Evolutionary conservation across 129 eudicot genomes (phyloP).

Genomic region (Helichrysum umbraculigerum): DNA sequence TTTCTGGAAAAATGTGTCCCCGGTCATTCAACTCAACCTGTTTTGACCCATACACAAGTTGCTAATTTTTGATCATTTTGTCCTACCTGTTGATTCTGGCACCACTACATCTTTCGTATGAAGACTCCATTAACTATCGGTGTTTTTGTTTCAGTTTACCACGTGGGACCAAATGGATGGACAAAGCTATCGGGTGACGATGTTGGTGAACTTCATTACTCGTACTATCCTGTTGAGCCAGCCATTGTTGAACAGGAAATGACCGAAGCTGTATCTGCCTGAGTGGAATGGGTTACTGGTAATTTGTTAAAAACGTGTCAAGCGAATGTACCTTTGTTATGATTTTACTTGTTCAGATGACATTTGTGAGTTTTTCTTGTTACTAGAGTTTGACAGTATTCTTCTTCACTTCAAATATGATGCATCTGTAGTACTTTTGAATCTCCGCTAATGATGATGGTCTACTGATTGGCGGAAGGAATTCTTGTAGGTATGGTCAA

Average conservation of each 20-base stretch:
- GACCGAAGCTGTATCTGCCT: constrained; percentile 56
- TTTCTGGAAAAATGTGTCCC: neutral
- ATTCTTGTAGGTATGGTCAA: neutral
- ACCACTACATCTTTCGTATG: neutral
- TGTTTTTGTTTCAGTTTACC: constrained; percentile 5
- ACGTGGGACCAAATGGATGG: constrained; percentile 97
- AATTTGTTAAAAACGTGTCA: neutral
- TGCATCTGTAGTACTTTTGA: neutral
- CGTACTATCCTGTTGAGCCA: constrained; percentile 76
- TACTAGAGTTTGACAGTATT: neutral
- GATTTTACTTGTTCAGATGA: neutral
- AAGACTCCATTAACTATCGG: neutral
- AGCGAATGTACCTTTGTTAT: neutral
- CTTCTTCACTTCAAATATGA: neutral
- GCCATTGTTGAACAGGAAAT: constrained; percentile 81
- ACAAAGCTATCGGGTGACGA: constrained; percentile 91
- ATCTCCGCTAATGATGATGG: neutral
- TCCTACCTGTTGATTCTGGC: neutral
- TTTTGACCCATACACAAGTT: too few relatives aligned
- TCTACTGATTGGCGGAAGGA: neutral
- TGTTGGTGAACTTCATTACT: constrained; percentile 90
- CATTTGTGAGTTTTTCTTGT: neutral
- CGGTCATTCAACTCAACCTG: too few relatives aligned
- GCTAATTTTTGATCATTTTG: too few relatives aligned
- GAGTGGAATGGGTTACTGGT: neutral